Evolutionary conservation across 805 yeast species (phyloP), one percentile per base, ranked within the genome.

Genomic region (Spathaspora boniae): DNA sequence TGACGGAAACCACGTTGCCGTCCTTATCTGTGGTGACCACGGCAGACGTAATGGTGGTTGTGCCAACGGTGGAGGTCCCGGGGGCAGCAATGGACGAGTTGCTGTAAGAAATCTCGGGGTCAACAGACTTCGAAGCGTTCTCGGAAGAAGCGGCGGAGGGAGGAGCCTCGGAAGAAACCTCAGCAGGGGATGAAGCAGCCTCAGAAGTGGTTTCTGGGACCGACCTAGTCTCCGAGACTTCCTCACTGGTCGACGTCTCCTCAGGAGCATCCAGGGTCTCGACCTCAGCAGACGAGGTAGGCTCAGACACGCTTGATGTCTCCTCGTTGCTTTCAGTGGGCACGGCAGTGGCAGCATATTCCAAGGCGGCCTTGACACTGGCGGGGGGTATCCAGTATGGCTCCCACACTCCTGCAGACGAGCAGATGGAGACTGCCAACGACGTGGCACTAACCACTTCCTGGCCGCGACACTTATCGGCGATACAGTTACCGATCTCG

Each of bases 401-500:
- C 15, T 43, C 40, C 37, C 44, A 38, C 28, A 56, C 64, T 45
- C 66, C 38, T n/a, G 41, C 44, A 26, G 22, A 33, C 9, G 38
- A 34, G 29, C 66, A 60, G 29, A 46, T 31, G 14, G 57, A 46
- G 19, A 41, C 38, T 33, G 65, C 66, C 41, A 51, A 45, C 19
- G 53, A 36, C 9, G 62, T 53, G 31, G 60, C 65, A 15, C 40
- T 24, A 16, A 26, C 40, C 23, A 62, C 66, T 14, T 59, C 56
- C 12, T 40, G 27, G 39, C 68, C 68, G 18, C 34, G 21, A 33
- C 74, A 65, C 16, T 60, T 63, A 17, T 44, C 41, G 19, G 54
- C 62, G 25, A 71, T 62, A 56, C 71, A 65, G 29, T 54, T 44
- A 32, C 62, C 69, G 18, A 65, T 59, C 6, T 39, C 41, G 20